phyloP scores from a whole-genome alignment of 345 rosid genomes.

The Hevea brasiliensis region DNA sequence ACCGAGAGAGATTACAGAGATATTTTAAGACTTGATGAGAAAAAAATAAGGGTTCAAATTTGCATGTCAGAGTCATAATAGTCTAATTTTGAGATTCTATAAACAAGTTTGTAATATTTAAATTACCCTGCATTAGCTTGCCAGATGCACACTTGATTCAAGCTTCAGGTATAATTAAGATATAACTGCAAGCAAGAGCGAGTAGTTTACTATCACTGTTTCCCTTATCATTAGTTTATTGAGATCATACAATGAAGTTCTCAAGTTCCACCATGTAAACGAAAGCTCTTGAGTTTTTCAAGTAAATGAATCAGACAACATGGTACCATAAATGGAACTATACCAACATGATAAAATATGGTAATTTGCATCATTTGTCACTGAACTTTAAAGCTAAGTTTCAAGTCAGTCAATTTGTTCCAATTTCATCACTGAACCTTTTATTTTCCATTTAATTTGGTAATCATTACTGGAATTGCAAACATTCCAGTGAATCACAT shows the following conservation, averaged over 20 bases:
- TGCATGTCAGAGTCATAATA: background rate
- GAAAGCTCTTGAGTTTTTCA: background rate
- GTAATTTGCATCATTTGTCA: background rate
- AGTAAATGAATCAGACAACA: background rate
- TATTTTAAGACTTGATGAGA: background rate
- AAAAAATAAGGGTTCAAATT: background rate
- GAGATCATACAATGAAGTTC: background rate
- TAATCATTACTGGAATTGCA: background rate
- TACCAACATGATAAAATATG: background rate
- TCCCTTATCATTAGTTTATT: background rate
- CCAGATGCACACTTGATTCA: background rate
- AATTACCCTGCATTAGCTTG: background rate
- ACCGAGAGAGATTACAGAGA: background rate
- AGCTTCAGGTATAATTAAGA: slow-evolving; percentile 1
- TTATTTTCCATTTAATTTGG: background rate
- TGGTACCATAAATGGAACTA: background rate
- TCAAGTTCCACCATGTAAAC: background rate
- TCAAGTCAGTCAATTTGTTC: background rate
- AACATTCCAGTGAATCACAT: background rate
- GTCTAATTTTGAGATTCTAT: background rate
- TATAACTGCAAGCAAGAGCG: background rate
- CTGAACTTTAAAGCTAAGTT: background rate
- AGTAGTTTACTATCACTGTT: background rate
- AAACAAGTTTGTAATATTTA: background rate
- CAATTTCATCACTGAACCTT: background rate